phyloP scores from a whole-genome alignment of 1,139 yeast species.

The Yamadazyma friedrichii region DNA sequence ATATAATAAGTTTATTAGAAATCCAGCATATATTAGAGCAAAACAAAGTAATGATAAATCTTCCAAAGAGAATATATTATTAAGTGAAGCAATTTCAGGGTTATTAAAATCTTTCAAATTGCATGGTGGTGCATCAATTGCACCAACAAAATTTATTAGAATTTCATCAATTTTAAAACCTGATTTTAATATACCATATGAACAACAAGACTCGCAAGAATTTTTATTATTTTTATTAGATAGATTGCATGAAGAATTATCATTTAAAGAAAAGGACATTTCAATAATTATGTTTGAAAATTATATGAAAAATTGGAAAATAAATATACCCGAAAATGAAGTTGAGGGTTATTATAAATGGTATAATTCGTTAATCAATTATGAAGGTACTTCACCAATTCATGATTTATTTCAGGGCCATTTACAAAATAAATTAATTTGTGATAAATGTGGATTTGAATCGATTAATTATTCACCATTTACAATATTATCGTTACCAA shows the following conservation, averaged over 20 bases:
- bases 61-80: conserved; percentile 32
- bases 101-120: conserved; percentile 43
- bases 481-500: conserved; percentile 65
- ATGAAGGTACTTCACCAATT: conserved; percentile 66
- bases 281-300: conserved; percentile 19
- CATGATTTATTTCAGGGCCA: conserved; percentile 67
- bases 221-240: conserved; percentile 65
- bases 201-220: conserved; percentile 81
- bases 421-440: conserved; percentile 59
- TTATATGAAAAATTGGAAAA: conserved; percentile 33
- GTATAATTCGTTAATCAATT: conserved; percentile 49
- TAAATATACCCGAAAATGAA: conserved; percentile 29
- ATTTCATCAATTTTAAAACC: conserved; percentile 57
- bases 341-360: conserved; percentile 57
- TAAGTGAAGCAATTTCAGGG: conserved; percentile 48
- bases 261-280: conserved; percentile 23
- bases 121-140: conserved; percentile 61
- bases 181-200: conserved; percentile 63
- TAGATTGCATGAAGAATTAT: conserved; percentile 65
- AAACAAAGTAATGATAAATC: conserved; percentile 21
- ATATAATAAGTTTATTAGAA: conserved; percentile 40
- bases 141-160: conserved; percentile 63
- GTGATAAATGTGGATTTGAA: conserved; percentile 62
- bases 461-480: conserved; percentile 60
- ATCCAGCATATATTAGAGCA: conserved; percentile 26